phyloP scores from a whole-genome alignment of 768 basidiomycete genomes.

The Clavaria fumosa region DNA sequence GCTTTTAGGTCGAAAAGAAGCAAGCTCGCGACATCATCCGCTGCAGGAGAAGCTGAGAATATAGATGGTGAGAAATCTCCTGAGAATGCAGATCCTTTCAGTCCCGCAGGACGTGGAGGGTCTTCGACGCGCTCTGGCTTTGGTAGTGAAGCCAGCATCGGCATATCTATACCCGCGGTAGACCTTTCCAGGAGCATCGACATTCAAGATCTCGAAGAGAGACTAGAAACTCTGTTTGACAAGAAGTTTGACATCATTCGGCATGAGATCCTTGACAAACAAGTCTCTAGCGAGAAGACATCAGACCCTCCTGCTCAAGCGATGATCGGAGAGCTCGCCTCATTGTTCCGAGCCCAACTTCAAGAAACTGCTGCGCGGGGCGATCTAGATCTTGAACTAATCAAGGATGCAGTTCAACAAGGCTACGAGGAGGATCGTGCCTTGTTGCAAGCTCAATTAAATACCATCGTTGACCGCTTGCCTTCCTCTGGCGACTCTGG shows the following conservation, averaged over 20 bases:
- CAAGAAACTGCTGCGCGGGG: constrained; percentile 50
- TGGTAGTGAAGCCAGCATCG: constrained; percentile 29
- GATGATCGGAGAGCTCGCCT: constrained; percentile 49
- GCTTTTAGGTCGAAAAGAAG: constrained; percentile 41
- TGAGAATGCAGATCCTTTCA: constrained; percentile 25
- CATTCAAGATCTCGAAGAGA: constrained; percentile 31
- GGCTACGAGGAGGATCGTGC: constrained; percentile 46
- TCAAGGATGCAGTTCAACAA: constrained; percentile 54
- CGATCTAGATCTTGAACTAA: constrained; percentile 64
- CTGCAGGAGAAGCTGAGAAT: too few relatives aligned
- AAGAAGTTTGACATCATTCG: constrained; percentile 44
- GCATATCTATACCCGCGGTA: constrained; percentile 26
- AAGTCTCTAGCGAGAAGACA: constrained; percentile 13
- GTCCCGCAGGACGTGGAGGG: constrained; percentile 31
- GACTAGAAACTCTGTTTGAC: constrained; percentile 49
- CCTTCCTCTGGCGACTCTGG: constrained; percentile 15
- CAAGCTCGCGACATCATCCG: constrained; percentile 37
- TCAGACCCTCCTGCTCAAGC: constrained; percentile 37
- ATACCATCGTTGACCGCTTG: constrained; percentile 30
- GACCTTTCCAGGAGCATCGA: constrained; percentile 44
- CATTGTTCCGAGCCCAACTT: constrained; percentile 52
- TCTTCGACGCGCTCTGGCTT: constrained; percentile 40
- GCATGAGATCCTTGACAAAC: constrained; percentile 10
- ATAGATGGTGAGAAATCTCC: constrained; percentile 31
- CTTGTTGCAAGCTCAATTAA: constrained; percentile 45